Conservation (phyloP, 495 filamentous ascomycete genomes). For the Collariella sp. region DNA sequence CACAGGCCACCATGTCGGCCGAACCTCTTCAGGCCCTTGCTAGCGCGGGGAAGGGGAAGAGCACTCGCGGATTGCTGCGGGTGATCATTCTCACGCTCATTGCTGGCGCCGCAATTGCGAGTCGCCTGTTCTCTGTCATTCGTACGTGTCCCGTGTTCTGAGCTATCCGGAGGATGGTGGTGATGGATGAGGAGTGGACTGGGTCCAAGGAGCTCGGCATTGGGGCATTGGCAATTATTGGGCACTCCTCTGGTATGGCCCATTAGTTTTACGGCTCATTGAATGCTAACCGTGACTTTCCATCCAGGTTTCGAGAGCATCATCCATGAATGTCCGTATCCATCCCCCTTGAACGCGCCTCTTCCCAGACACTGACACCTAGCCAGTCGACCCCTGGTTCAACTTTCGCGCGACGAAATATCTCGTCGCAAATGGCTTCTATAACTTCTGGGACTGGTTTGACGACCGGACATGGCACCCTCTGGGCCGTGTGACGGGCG, state of each 20-base stretch:
- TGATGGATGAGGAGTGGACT: background rate
- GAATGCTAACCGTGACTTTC: slow-evolving; percentile 30
- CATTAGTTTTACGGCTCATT: background rate
- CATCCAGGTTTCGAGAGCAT: slow-evolving; percentile 70
- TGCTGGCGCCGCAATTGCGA: slow-evolving; percentile 84
- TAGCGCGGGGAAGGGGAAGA: slow-evolving; percentile 45
- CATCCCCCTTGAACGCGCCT: slow-evolving; percentile 1
- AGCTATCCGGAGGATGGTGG: slow-evolving; percentile 4
- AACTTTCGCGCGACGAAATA: slow-evolving; percentile 99
- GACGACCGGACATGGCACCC: slow-evolving; percentile 99
- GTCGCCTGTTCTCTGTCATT: slow-evolving; percentile 96
- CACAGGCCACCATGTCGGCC: slow-evolving; percentile 34
- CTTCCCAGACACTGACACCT: slow-evolving; percentile 22
- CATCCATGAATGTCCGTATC: slow-evolving; percentile 66
- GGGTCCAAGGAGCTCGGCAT: background rate
- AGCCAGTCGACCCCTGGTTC: slow-evolving; percentile 97
- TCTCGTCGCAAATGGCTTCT: slow-evolving; percentile 90
- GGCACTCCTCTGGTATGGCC: background rate
- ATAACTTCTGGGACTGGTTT: slow-evolving; percentile 99
- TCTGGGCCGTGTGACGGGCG: slow-evolving; percentile 95
- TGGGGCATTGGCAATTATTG: background rate
- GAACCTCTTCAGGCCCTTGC: slow-evolving; percentile 31
- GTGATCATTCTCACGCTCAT: slow-evolving; percentile 89
- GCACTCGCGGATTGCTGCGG: slow-evolving; percentile 76
- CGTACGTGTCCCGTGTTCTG: slow-evolving; percentile 53